Conservation (phyloP, 768 basidiomycete genomes). For the Scleroderma citrinum region DNA sequence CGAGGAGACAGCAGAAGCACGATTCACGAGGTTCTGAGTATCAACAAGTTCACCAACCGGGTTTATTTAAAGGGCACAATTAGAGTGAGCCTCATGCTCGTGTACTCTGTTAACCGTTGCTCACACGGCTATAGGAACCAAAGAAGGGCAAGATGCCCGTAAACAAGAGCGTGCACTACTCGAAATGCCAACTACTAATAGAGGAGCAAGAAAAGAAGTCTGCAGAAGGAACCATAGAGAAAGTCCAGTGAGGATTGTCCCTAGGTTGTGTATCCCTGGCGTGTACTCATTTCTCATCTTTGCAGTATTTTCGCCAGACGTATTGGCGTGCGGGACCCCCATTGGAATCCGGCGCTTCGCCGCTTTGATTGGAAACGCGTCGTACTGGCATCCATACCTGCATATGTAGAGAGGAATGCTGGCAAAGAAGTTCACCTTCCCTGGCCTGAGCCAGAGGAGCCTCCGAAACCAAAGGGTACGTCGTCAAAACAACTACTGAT, state of each 20-base stretch:
- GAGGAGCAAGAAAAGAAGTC: slow-evolving; percentile 59
- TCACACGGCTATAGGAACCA: slow-evolving; percentile 14
- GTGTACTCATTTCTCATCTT: not conserved
- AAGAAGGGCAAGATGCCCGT: slow-evolving; percentile 19
- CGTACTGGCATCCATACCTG: slow-evolving; percentile 61
- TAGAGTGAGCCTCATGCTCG: slow-evolving; percentile 20
- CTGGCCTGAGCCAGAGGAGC: slow-evolving; percentile 57
- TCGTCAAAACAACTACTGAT: not conserved
- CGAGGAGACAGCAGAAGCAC: slow-evolving; percentile 56
- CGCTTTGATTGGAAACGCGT: slow-evolving; percentile 71
- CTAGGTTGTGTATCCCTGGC: not conserved
- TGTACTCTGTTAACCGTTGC: not conserved
- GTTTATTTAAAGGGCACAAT: slow-evolving; percentile 47
- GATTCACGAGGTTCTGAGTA: slow-evolving; percentile 64
- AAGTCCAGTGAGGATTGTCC: slow-evolving; percentile 40
- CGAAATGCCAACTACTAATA: slow-evolving; percentile 72
- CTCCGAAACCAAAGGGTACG: slow-evolving; percentile 30
- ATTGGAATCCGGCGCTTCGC: slow-evolving; percentile 49
- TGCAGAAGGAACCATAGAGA: slow-evolving; percentile 31
- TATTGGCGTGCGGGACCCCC: slow-evolving; percentile 52
- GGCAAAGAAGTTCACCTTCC: slow-evolving; percentile 43
- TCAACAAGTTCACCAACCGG: slow-evolving; percentile 68
- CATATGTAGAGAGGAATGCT: slow-evolving; percentile 34
- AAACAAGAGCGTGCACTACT: slow-evolving; percentile 55
- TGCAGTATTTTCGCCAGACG: slow-evolving; percentile 74